Conservation (phyloP, 140 eudicot genomes). For the Senecio squalidus region DNA sequence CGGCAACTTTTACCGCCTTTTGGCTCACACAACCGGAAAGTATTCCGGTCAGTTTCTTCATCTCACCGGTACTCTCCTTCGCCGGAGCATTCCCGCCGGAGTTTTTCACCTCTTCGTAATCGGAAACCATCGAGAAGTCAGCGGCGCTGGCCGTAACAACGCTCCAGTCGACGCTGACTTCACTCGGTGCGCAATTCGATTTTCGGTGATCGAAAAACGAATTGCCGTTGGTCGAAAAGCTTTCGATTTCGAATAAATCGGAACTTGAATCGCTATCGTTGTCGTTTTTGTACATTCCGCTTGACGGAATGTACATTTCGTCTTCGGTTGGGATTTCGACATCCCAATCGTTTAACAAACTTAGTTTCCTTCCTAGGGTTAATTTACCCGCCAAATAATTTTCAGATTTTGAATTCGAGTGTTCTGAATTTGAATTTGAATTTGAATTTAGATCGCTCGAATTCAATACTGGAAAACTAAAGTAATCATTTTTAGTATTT, state of each 20-base stretch:
- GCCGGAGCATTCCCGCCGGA: constrained; percentile 8
- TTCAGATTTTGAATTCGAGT: constrained; percentile 15
- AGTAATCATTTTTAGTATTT: constrained; percentile 24
- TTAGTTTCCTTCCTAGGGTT: constrained; percentile 28
- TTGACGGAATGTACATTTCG: constrained; percentile 25
- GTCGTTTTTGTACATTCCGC: constrained; percentile 40
- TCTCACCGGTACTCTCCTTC: constrained; percentile 26
- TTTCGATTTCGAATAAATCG: constrained; percentile 83
- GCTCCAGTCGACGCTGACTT: constrained; percentile 92
- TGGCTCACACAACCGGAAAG: constrained; percentile 64
- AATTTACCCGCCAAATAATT: constrained; percentile 33
- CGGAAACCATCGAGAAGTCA: constrained; percentile 55
- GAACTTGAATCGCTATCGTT: constrained; percentile 79
- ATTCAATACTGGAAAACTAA: constrained; percentile 41
- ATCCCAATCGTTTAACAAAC: constrained; percentile 35
- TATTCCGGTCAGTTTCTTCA: constrained; percentile 35
- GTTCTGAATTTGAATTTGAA: background rate
- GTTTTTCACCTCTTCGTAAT: constrained; percentile 17
- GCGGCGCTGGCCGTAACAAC: constrained; percentile 88
- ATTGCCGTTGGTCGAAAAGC: constrained; percentile 50
- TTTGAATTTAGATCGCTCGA: constrained; percentile 21
- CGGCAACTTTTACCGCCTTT: constrained; percentile 59
- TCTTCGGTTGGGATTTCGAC: constrained; percentile 36
- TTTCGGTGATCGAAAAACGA: constrained; percentile 34
- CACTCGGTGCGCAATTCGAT: constrained; percentile 77